A percentile compares a stretch with the other conserved stretches of the same genome.
Conservation (phyloP, 495 filamentous ascomycete genomes). For the Xylaria bambusicola region DNA sequence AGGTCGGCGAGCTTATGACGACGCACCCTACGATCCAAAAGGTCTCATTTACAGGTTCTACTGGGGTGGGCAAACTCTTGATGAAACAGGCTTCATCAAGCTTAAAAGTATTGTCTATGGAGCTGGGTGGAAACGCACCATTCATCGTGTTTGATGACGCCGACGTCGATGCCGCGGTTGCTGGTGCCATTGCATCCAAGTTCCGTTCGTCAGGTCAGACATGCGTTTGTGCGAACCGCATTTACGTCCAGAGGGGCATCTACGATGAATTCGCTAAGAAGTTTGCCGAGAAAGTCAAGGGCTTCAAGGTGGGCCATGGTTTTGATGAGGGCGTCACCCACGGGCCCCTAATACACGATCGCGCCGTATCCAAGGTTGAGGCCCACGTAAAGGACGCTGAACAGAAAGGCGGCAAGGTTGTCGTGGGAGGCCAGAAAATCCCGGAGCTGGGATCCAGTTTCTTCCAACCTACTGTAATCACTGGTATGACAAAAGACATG, state of each 20-base stretch:
- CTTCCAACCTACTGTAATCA: conserved; percentile 79
- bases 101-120: conserved; percentile 83
- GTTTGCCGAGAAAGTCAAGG: conserved; percentile 72
- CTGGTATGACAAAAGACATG: conserved; percentile 81
- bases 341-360: conserved; percentile 79
- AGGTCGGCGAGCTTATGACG: conserved; percentile 73
- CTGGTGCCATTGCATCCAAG: conserved; percentile 74
- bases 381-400: conserved; percentile 76
- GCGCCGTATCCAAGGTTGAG: conserved; percentile 74
- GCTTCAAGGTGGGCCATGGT: conserved; percentile 76
- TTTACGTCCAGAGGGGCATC: conserved; percentile 78
- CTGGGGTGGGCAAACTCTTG: conserved; percentile 80
- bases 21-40: conserved; percentile 73
- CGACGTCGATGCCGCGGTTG: conserved; percentile 74
- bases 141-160: conserved; percentile 95
- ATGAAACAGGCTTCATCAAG: conserved; percentile 81
- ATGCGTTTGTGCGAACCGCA: conserved; percentile 86
- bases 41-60: conserved; percentile 88
- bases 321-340: conserved; percentile 72
- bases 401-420: conserved; percentile 69
- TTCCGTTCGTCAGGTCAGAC: conserved; percentile 89
- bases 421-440: conserved; percentile 69
- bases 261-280: conserved; percentile 74
- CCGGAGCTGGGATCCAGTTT: conserved; percentile 71
- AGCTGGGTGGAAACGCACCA: conserved; percentile 87